These are phyloP conservation scores for Biscogniauxia mediterranea DNA, from an alignment of 2,329 filamentous ascomycete species.

Conservation along the genomic window DNA sequence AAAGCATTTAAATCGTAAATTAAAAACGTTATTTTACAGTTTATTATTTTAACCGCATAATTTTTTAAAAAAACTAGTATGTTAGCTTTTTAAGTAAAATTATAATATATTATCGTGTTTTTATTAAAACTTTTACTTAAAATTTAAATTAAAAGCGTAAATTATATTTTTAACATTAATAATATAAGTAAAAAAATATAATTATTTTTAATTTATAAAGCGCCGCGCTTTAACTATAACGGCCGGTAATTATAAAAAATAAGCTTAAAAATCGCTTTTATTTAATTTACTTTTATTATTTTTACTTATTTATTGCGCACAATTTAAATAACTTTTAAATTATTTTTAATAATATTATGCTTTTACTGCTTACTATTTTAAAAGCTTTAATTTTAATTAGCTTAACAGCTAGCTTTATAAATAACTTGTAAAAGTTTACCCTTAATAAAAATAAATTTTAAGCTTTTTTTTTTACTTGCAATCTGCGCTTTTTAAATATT, in stretches of 20 bases:
- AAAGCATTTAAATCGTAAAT: neutral
- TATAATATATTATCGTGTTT: neutral
- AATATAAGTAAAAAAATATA: neutral
- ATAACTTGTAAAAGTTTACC: neutral
- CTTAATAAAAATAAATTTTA: neutral
- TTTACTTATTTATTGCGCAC: too few relatives aligned
- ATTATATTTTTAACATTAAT: neutral
- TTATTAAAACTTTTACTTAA: neutral
- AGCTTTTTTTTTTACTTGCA: neutral
- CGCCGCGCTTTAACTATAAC: neutral
- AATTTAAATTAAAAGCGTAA: neutral
- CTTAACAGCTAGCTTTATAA: neutral
- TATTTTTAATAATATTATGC: neutral
- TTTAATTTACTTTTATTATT: neutral
- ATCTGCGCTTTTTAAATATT: neutral
- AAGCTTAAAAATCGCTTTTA: neutral
- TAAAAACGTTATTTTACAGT: neutral
- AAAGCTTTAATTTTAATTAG: neutral
- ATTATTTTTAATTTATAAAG: neutral
- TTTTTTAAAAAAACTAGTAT: neutral
- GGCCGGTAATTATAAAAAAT: neutral
- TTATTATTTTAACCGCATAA: neutral
- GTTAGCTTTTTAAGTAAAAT: neutral
- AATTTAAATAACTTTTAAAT: neutral
- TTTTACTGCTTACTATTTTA: neutral